phyloP scores from a whole-genome alignment of 768 basidiomycete genomes.

The Pilatotrama ljubarskyi region DNA sequence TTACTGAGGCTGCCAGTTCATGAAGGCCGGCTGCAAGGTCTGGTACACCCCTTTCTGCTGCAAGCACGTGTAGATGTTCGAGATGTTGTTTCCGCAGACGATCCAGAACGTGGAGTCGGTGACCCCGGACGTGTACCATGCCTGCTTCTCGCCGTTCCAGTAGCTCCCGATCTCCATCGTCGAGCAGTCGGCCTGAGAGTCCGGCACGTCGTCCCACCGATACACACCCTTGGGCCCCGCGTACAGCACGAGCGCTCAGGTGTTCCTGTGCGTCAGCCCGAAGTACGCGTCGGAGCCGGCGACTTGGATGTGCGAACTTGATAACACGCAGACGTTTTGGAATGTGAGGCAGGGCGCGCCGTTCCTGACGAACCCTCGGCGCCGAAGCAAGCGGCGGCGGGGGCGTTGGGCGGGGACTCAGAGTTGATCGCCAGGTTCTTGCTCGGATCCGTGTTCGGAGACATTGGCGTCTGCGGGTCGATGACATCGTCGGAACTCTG shows the following conservation, averaged over 20 bases:
- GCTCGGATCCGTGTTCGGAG: not conserved
- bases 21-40: not conserved
- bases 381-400: constrained; percentile 8
- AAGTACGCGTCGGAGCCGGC: constrained; percentile 11
- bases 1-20: not conserved
- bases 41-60: not conserved
- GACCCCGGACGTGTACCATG: constrained; percentile 1
- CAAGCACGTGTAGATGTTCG: constrained; percentile 8
- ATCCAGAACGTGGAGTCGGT: not conserved
- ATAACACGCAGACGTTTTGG: not conserved
- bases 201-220: not conserved
- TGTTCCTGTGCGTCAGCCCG: not conserved
- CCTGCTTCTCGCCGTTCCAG: constrained; percentile 11
- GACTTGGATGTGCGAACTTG: constrained; percentile 4
- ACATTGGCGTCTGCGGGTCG: not conserved
- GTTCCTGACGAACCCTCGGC: constrained; percentile 9
- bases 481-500: not conserved
- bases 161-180: constrained; percentile 10
- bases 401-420: not conserved
- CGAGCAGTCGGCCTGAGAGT: constrained; percentile 10
- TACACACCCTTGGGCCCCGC: constrained; percentile 2
- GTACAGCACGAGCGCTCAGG: not conserved
- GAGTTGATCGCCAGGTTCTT: not conserved
- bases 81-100: constrained; percentile 1
- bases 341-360: constrained; percentile 1